Percentiles rank a stretch among this genome's conserved stretches.
phyloP scores from a whole-genome alignment of 139 green algal species.

The Chlorella sp. region DNA sequence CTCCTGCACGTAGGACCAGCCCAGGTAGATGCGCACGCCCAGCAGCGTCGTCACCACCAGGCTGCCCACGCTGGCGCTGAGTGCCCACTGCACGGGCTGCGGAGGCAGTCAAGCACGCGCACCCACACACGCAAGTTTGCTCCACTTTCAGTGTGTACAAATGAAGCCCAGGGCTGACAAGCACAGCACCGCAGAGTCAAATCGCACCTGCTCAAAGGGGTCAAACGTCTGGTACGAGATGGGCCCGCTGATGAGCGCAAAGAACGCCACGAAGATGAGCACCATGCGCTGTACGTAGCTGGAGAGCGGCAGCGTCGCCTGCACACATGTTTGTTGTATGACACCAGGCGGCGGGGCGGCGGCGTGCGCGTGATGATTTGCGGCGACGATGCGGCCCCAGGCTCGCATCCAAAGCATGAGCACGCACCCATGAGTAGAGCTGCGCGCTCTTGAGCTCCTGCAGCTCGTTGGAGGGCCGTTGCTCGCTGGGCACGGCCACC shows the following conservation, averaged over 20 bases:
- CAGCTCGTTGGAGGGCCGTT: slow-evolving; percentile 82
- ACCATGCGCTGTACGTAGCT: slow-evolving; percentile 54
- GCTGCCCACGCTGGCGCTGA: slow-evolving; percentile 46
- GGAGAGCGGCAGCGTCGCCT: slow-evolving; percentile 51
- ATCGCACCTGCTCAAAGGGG: slow-evolving; percentile 44
- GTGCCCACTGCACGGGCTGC: slow-evolving; percentile 57
- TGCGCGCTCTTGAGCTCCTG: slow-evolving; percentile 53
- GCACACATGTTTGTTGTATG: slow-evolving; percentile 5
- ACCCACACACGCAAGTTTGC: no score
- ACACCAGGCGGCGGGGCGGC: background rate
- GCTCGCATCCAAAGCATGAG: background rate
- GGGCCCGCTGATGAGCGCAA: slow-evolving; percentile 58
- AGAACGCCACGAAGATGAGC: slow-evolving; percentile 52
- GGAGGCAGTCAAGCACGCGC: no score
- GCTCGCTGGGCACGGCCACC: slow-evolving; percentile 63
- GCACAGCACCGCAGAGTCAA: background rate
- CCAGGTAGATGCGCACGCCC: slow-evolving; percentile 79
- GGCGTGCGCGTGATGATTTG: background rate
- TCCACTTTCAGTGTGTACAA: no score
- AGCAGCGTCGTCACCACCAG: slow-evolving; percentile 68
- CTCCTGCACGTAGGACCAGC: slow-evolving; percentile 88
- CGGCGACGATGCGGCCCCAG: background rate
- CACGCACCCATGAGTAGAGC: slow-evolving; percentile 70
- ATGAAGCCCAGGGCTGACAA: background rate
- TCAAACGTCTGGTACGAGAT: slow-evolving; percentile 83